Percentiles rank a stretch among this genome's conserved stretches.
phyloP scores from a whole-genome alignment of 371 early-diverging fungal species.

The Mucor irregularis region DNA sequence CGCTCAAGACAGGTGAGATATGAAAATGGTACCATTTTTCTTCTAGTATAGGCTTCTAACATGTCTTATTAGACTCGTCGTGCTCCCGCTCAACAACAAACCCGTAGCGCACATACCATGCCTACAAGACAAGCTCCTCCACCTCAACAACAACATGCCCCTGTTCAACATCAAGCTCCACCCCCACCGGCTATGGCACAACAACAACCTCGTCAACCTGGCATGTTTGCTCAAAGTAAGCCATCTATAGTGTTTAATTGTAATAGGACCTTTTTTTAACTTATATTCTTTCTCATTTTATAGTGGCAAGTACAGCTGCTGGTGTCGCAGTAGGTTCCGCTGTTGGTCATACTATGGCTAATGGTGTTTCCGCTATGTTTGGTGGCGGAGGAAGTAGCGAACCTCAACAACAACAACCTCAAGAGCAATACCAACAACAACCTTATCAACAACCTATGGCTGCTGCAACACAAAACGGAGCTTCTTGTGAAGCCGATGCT shows the following conservation, averaged over 20 bases:
- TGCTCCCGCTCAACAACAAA: conserved; percentile 59
- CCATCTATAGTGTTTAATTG: too few species aligned
- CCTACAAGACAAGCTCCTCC: conserved; percentile 66
- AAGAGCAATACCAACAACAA: conserved; percentile 35
- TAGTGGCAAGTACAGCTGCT: conserved; percentile 87
- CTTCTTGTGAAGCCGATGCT: conserved; percentile 80
- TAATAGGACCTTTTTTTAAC: neutral
- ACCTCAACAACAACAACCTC: conserved; percentile 22
- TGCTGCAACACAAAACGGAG: conserved; percentile 24
- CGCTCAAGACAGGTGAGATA: conserved; percentile 21
- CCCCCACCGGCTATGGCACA: conserved; percentile 46
- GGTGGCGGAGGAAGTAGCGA: conserved; percentile 44
- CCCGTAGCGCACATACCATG: conserved; percentile 69
- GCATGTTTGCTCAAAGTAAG: conserved; percentile 76
- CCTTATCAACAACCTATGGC: conserved; percentile 47
- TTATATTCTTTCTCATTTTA: neutral
- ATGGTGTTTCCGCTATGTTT: conserved; percentile 75
- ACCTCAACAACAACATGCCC: conserved; percentile 43
- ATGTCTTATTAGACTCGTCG: conserved; percentile 36
- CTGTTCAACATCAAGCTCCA: conserved; percentile 41
- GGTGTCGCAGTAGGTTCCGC: conserved; percentile 92
- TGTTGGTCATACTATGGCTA: conserved; percentile 71
- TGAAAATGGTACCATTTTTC: neutral
- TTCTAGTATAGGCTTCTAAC: neutral
- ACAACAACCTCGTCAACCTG: conserved; percentile 58